phyloP scores from a whole-genome alignment of 2,329 filamentous ascomycete genomes.

The Penicillium italicum region DNA sequence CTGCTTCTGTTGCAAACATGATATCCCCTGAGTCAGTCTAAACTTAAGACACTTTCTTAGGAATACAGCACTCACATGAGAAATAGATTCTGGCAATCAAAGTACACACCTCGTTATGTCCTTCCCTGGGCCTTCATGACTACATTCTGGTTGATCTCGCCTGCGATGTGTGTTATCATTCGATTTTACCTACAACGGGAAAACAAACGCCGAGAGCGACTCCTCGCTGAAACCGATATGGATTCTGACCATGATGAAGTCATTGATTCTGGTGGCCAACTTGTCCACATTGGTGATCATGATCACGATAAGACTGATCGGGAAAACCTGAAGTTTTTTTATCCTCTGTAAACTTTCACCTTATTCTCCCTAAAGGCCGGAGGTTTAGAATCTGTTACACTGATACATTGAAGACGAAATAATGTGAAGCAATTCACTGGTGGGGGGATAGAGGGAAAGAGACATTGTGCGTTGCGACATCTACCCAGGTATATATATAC shows the following conservation, averaged over 20 bases:
- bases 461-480: neutral
- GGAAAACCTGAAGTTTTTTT: neutral
- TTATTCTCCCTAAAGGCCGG: neutral
- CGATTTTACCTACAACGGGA: neutral
- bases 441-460: neutral
- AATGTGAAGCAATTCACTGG: neutral
- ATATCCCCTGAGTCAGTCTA: neutral
- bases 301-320: neutral
- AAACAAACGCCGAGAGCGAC: neutral
- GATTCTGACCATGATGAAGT: neutral
- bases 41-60: neutral
- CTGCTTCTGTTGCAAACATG: neutral
- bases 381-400: neutral
- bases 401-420: neutral
- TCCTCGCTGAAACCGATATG: neutral
- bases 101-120: neutral
- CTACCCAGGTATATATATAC: neutral
- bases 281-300: neutral
- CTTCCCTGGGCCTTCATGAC: neutral
- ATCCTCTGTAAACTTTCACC: neutral
- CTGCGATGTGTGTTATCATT: neutral
- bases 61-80: neutral
- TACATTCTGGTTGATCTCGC: neutral
- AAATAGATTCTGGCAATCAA: neutral
- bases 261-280: neutral